Conservation (phyloP, 805 yeast species). For the Starmerella floris region DNA sequence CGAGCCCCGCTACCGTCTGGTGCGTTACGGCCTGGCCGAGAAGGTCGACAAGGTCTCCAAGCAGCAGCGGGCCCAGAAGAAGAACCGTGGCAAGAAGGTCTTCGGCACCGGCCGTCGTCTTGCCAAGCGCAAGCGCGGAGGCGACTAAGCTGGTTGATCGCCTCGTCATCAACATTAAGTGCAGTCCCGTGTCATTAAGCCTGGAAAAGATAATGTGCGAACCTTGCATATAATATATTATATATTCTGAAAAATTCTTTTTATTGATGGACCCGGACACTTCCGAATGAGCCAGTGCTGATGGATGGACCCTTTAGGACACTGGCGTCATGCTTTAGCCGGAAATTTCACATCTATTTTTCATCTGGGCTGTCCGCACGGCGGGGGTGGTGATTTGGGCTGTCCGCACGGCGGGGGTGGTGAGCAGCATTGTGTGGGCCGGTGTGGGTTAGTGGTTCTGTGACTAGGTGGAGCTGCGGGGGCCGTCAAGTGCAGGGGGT, state of each 20-base stretch:
- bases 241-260: slow-evolving; percentile 4
- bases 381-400: no score
- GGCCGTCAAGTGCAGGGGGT: no score
- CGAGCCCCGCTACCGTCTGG: slow-evolving; percentile 98
- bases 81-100: slow-evolving; percentile 98
- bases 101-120: slow-evolving; percentile 95
- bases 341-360: no score
- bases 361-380: no score
- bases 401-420: no score
- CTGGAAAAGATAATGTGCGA: slow-evolving; percentile 4
- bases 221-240: slow-evolving; percentile 12
- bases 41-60: slow-evolving; percentile 96
- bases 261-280: no score
- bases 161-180: not conserved
- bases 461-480: no score
- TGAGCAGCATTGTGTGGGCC: no score
- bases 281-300: no score
- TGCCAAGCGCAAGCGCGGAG: slow-evolving; percentile 45
- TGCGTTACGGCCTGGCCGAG: slow-evolving; percentile 94
- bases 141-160: slow-evolving; percentile 10
- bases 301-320: no score
- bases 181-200: slow-evolving; percentile 1
- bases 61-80: slow-evolving; percentile 99
- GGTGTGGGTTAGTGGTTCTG: no score
- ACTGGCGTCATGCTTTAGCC: no score